Evolutionary conservation across 2,329 filamentous ascomycete species (phyloP), one percentile per base, ranked within the genome.

Genomic region (Alternaria sp.): DNA sequence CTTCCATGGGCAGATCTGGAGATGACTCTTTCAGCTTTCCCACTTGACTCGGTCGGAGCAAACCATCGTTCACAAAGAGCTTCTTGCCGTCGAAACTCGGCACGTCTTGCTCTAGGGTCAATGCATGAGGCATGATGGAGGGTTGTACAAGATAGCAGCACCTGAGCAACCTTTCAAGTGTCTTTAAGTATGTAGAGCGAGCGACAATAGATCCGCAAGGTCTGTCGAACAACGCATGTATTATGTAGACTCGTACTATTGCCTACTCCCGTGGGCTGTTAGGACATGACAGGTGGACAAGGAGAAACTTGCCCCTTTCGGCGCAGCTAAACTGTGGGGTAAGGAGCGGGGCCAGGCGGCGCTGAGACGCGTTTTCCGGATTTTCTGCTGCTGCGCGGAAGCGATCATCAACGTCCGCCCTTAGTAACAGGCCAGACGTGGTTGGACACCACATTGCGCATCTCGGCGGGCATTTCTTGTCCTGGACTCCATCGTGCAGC

Each of bases 61-160:
- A 79, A 0, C 82, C 82, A 60, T 85, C 83, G 57, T 79, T 83
- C 46, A 84, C 82, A 53, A 73, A 80, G 10, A 83, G 72, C 49
- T 74, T 69, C 48, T 73, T 61, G 20, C 71, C 70, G 25, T 71
- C 53, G 51, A 74, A 70, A 62, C 65, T 74, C 16, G 71, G 62
- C 12, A 58, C 28, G 34, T 72, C 66, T 60, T 36, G 59, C 25
- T 73, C 71, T 18, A 69, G 59, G 20, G 70, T 66, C n/a, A 67
- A 28, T 18, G 77, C 72, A 60, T 79, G 76, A 59, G 76, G 77
- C 75, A 79, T 79, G 38, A 28, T 69, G 28, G 28, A 36, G 8
- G 16, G 25, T 28, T 14, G 34, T 14, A 27, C 22, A 25, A 56
- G 25, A 11, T 36, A 30, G 45, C 38, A 36, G 28, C 32, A 16